Conservation (phyloP, 1,284 basidiomycete species). For the Ustilago shanxiensis region DNA sequence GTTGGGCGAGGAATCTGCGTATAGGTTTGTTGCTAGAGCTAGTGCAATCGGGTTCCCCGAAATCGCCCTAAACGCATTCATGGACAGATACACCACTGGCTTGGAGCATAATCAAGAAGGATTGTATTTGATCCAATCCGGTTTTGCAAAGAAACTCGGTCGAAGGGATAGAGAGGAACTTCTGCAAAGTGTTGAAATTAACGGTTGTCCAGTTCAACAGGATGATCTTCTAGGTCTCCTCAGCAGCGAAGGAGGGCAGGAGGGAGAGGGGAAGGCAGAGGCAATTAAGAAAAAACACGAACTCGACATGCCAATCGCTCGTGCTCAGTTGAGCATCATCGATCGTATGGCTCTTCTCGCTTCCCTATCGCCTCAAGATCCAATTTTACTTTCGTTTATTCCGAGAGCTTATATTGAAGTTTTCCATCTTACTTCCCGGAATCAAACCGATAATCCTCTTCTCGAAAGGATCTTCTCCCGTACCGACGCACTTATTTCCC, state of each 20-base stretch:
- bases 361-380: conserved; percentile 19
- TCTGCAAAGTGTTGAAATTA: conserved; percentile 21
- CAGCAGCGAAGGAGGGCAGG: neutral
- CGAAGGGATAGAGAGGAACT: conserved; percentile 15
- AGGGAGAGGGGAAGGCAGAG: conserved; percentile 26
- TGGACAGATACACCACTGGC: conserved; percentile 37
- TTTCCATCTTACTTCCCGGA: conserved; percentile 18
- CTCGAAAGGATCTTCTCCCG: conserved; percentile 15
- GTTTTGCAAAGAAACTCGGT: conserved; percentile 21
- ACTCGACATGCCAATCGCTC: conserved; percentile 37
- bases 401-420: conserved; percentile 20
- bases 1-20: conserved; percentile 17
- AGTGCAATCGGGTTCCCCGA: conserved; percentile 23
- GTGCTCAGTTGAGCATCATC: conserved; percentile 34
- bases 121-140: conserved; percentile 25
- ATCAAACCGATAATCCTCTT: conserved; percentile 15
- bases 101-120: conserved; percentile 32
- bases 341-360: conserved; percentile 40
- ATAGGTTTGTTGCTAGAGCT: conserved; percentile 12
- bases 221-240: conserved; percentile 28
- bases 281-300: conserved; percentile 23
- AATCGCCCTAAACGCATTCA: conserved; percentile 39
- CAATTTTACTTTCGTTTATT: conserved; percentile 30
- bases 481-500: conserved; percentile 22
- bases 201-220: conserved; percentile 27